A percentile compares a stretch with the other conserved stretches of the same genome.
Evolutionary conservation across 768 basidiomycete genomes (phyloP).

Genomic region (Boletales sp.): DNA sequence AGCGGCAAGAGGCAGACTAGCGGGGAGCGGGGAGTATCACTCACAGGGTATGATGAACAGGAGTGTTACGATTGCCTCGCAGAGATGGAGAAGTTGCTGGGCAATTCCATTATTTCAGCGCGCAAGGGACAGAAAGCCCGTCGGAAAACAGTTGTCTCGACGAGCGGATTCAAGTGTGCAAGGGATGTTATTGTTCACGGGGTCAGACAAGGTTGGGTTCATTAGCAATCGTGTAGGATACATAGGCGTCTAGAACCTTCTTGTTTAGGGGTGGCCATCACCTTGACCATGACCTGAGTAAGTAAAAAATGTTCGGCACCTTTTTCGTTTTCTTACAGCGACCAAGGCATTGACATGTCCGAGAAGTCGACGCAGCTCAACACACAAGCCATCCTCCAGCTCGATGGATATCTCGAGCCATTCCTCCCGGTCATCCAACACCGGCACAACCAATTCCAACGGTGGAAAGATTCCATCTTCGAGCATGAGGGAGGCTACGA

Average conservation of each 20-base stretch:
- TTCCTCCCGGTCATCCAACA: conserved; percentile 65
- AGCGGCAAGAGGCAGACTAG: conserved; percentile 35
- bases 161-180: conserved; percentile 39
- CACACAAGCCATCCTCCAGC: conserved; percentile 52
- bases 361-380: conserved; percentile 45
- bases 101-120: conserved; percentile 39
- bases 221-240: conserved; percentile 9
- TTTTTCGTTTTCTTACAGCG: conserved; percentile 1
- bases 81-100: conserved; percentile 61
- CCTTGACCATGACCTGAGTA: neutral
- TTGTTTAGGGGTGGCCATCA: no score
- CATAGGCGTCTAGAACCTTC: no score
- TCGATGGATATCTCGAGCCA: conserved; percentile 75
- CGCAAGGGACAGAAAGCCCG: conserved; percentile 31
- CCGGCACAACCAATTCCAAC: conserved; percentile 63
- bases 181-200: conserved; percentile 63
- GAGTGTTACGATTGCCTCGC: conserved; percentile 68
- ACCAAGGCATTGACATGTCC: conserved; percentile 31
- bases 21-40: conserved; percentile 11
- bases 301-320: conserved; percentile 2
- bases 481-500: conserved; percentile 82
- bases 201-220: conserved; percentile 60
- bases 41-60: conserved; percentile 52
- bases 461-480: conserved; percentile 76
- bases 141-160: conserved; percentile 31